These are phyloP conservation scores for Kurtzmaniella cleridarum DNA, from an alignment of 805 yeast genomes.

Conservation along the genomic window DNA sequence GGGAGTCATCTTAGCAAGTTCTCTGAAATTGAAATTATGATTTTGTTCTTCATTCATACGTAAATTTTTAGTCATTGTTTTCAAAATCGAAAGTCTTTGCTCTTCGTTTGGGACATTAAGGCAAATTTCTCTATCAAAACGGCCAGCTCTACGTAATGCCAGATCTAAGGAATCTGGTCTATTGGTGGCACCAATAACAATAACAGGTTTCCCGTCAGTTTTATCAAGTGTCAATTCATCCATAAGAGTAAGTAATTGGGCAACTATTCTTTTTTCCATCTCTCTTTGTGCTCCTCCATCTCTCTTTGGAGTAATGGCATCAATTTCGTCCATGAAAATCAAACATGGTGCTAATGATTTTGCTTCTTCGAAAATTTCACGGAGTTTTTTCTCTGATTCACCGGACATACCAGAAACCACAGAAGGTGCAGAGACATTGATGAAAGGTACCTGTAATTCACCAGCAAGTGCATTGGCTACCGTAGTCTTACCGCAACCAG, in stretches of 20 bases:
- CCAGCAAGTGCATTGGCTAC: slow-evolving; percentile 96
- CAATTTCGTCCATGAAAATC: slow-evolving; percentile 92
- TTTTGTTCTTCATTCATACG: slow-evolving; percentile 42
- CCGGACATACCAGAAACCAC: slow-evolving; percentile 99
- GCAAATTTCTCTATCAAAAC: slow-evolving; percentile 93
- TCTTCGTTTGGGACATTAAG: slow-evolving; percentile 90
- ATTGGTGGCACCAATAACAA: slow-evolving; percentile 93
- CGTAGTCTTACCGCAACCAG: slow-evolving; percentile 97
- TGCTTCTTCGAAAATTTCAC: slow-evolving; percentile 94
- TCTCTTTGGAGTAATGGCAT: slow-evolving; percentile 96
- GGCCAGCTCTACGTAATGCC: slow-evolving; percentile 92
- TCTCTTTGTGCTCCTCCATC: slow-evolving; percentile 94
- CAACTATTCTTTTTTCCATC: slow-evolving; percentile 96
- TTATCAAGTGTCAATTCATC: slow-evolving; percentile 86
- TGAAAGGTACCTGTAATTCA: slow-evolving; percentile 87
- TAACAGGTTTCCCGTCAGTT: slow-evolving; percentile 88
- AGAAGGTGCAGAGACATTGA: slow-evolving; percentile 88
- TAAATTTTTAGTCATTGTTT: slow-evolving; percentile 63
- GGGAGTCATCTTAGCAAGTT: slow-evolving; percentile 87
- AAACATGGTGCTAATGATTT: slow-evolving; percentile 85
- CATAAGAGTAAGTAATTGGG: slow-evolving; percentile 90
- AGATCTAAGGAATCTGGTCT: slow-evolving; percentile 94
- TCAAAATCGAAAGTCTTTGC: slow-evolving; percentile 69
- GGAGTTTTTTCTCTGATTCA: slow-evolving; percentile 87
- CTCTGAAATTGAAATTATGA: slow-evolving; percentile 50